Evolutionary conservation across 257 asterid genomes (phyloP), one percentile per base, ranked within the genome.

Genomic region (Ocimum tenuiflorum): DNA sequence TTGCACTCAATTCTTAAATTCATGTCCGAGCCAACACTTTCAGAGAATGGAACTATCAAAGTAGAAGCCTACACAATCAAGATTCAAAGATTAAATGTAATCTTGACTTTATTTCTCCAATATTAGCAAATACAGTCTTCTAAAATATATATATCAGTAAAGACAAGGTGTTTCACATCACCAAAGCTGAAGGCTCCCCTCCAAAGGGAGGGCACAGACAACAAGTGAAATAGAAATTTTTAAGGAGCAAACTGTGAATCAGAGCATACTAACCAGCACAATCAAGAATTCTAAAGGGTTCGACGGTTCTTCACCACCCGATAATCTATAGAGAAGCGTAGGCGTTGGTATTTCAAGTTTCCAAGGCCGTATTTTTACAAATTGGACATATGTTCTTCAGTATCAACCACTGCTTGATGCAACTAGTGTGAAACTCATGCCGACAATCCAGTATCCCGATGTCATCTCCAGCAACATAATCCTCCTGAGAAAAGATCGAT

Each of bases 351-450:
- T 38, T 29, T 80, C 78, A 78, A 45, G 76, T 77, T 36, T 75
- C 71, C 80, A 91, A 70, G 46, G 84, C 98, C 8, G 88, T 77
- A 22, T 13, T 85, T 81, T 88, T 88, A 65, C 98, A 91, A 63
- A 91, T 79, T 49, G 98, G 98, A 47, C 96, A 91, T 3, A 83
- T 73, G 74, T 91, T 91, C 86, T 91, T 91, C 75, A 83, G 45
- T 13, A 54, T 70, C 35, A 91, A 61, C 98, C 98, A 91, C 72
- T 88, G 91, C 54, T 81, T 84, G 75, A 91, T 74, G 89, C 98
- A 91, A 45, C 58, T 48, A 1, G 79, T 73, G 59, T 91, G 96
- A 71, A 91, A 89, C 72, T 87, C 95, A 14, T 91, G 96, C 51
- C 86, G 86, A 48, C 98, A 91, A 29, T 82, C 85, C 83, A 87